Conservation (phyloP, 331 rosid species). For the Pyracantha coccinea region DNA sequence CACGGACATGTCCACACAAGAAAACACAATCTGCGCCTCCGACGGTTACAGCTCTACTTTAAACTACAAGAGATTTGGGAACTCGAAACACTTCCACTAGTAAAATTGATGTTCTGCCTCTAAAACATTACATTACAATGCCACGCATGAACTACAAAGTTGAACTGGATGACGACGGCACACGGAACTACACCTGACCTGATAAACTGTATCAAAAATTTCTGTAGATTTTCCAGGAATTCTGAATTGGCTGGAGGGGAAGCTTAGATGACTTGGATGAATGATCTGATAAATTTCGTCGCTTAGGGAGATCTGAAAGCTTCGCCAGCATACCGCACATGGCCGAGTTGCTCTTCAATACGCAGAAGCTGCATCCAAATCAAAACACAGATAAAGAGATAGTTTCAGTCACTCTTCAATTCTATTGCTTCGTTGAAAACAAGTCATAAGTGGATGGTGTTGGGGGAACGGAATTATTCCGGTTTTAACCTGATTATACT, state of each 20-base stretch:
- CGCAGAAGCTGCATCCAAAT: slow-evolving; percentile 82
- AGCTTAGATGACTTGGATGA: slow-evolving; percentile 2
- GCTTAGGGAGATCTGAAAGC: slow-evolving; percentile 79
- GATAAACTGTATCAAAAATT: slow-evolving; percentile 5
- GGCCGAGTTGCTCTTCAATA: slow-evolving; percentile 90
- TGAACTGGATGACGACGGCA: background rate
- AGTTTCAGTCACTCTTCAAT: background rate
- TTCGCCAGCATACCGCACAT: slow-evolving; percentile 85
- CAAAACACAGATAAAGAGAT: background rate
- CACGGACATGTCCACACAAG: too few species aligned
- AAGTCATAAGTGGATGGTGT: background rate
- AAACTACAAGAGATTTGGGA: too few species aligned
- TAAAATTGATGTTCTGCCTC: too few species aligned
- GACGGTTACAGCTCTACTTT: too few species aligned
- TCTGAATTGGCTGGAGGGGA: background rate
- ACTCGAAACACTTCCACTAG: too few species aligned
- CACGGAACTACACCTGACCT: background rate
- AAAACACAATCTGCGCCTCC: too few species aligned
- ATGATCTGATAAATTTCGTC: background rate
- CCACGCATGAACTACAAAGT: background rate
- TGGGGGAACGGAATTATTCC: background rate
- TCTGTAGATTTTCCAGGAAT: background rate
- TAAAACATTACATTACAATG: background rate
- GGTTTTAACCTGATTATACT: slow-evolving; percentile 76
- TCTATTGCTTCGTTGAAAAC: background rate